Conservation (phyloP, 805 yeast species). For the Saccharomycopsis sp. region DNA sequence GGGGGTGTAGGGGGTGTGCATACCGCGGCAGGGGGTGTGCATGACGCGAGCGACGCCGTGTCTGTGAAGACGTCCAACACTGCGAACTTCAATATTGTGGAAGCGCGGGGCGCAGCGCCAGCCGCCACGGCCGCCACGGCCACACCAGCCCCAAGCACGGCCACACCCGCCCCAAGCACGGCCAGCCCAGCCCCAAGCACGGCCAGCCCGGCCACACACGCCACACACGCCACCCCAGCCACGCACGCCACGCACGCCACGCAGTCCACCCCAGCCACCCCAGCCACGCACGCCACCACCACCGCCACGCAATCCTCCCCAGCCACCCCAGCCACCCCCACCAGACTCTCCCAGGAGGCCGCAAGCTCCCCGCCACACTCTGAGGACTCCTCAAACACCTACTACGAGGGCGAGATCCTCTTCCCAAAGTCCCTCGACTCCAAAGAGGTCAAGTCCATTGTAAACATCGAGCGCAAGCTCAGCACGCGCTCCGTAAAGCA, state of each 20-base stretch:
- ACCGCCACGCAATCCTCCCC: too few species aligned
- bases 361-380: too few species aligned
- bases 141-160: background rate
- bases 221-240: background rate
- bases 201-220: background rate
- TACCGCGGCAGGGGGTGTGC: too few species aligned
- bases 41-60: conserved; percentile 13
- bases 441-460: conserved; percentile 69
- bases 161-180: background rate
- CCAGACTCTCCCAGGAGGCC: too few species aligned
- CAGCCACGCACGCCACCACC: background rate
- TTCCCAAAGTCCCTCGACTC: conserved; percentile 65
- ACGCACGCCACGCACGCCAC: background rate
- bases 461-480: conserved; percentile 59
- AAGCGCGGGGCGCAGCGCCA: background rate
- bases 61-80: conserved; percentile 18
- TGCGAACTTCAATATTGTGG: conserved; percentile 15
- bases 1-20: too few species aligned
- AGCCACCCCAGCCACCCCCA: too few species aligned
- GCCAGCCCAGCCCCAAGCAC: background rate
- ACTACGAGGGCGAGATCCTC: conserved; percentile 47
- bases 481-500: conserved; percentile 43
- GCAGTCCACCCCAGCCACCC: background rate
- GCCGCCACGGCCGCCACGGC: background rate
- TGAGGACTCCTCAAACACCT: background rate